These are phyloP conservation scores for Gracilaria domingensis DNA, from an alignment of 23 red algal species.

Conservation along the genomic window DNA sequence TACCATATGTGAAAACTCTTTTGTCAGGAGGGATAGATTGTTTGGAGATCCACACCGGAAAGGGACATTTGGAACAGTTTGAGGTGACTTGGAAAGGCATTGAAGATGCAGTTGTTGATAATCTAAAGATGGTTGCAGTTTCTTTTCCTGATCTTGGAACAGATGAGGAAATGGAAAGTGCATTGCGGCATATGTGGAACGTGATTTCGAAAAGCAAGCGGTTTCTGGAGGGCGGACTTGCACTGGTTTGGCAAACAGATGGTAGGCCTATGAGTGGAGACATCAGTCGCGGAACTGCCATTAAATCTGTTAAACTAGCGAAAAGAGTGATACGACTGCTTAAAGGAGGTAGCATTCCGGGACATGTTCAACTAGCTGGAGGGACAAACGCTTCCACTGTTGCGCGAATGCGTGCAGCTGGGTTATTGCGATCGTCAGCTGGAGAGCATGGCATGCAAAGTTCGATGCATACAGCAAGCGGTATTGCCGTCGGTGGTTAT, in stretches of 20 bases:
- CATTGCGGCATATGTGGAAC: constrained; percentile 27
- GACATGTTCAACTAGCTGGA: constrained; percentile 93
- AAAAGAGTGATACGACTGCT: constrained; percentile 40
- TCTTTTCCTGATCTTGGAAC: constrained; percentile 83
- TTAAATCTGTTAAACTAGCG: constrained; percentile 67
- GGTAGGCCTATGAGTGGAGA: constrained; percentile 98
- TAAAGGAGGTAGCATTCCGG: constrained; percentile 47
- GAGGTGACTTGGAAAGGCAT: constrained; percentile 59
- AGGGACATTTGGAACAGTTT: constrained; percentile 48
- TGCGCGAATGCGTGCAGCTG: constrained; percentile 51
- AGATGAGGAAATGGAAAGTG: constrained; percentile 14
- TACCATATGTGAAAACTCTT: constrained; percentile 20
- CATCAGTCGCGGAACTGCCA: constrained; percentile 77
- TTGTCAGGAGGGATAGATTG: constrained; percentile 69
- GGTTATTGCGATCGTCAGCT: constrained; percentile 15
- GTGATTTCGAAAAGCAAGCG: background rate
- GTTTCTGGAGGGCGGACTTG: constrained; percentile 18
- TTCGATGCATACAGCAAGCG: constrained; percentile 10
- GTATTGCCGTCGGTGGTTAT: constrained; percentile 69
- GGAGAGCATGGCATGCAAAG: background rate
- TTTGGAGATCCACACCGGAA: constrained; percentile 88
- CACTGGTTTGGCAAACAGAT: constrained; percentile 95
- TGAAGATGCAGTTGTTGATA: constrained; percentile 19
- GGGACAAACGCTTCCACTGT: constrained; percentile 84
- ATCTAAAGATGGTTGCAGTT: constrained; percentile 76